Evolutionary conservation across 108 stramenopile genomes (phyloP).

Genomic region (Skeletonema potamos): DNA sequence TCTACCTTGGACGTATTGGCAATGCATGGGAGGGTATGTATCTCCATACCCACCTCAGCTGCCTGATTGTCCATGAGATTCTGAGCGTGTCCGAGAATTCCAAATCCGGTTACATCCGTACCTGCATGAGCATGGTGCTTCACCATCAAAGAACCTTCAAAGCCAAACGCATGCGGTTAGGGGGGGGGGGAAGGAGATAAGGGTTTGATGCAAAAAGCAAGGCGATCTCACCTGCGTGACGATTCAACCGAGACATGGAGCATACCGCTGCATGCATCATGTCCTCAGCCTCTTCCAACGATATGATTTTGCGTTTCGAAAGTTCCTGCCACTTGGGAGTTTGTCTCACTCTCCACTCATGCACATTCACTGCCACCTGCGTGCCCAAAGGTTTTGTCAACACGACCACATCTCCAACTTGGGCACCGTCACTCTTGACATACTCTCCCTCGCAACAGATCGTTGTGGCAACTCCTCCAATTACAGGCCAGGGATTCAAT

Average conservation of each 20-base stretch:
- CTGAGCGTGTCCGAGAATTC: conserved; percentile 82
- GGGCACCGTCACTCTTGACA: conserved; percentile 73
- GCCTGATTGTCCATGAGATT: conserved; percentile 81
- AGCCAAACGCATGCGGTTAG: background rate
- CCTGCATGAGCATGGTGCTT: conserved; percentile 70
- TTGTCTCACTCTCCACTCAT: conserved; percentile 67
- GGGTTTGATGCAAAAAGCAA: no score
- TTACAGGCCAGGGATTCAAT: conserved; percentile 88
- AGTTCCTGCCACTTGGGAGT: conserved; percentile 36
- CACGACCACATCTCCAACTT: conserved; percentile 73
- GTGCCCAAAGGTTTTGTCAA: conserved; percentile 87
- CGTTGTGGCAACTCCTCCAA: conserved; percentile 85
- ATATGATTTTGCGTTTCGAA: conserved; percentile 14
- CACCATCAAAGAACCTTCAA: conserved; percentile 14
- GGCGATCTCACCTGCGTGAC: conserved; percentile 28
- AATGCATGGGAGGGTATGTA: conserved; percentile 79
- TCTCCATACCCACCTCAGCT: conserved; percentile 66
- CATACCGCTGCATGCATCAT: conserved; percentile 82
- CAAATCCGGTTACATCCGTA: conserved; percentile 90
- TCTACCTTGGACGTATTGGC: conserved; percentile 61
- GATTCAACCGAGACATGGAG: conserved; percentile 79
- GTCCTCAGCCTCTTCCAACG: conserved; percentile 52
- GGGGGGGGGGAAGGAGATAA: no score
- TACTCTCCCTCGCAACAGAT: conserved; percentile 70
- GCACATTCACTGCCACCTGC: conserved; percentile 87